These are phyloP conservation scores for Sporopachydermia lactativora DNA, from an alignment of 805 yeast species.

Conservation along the genomic window DNA sequence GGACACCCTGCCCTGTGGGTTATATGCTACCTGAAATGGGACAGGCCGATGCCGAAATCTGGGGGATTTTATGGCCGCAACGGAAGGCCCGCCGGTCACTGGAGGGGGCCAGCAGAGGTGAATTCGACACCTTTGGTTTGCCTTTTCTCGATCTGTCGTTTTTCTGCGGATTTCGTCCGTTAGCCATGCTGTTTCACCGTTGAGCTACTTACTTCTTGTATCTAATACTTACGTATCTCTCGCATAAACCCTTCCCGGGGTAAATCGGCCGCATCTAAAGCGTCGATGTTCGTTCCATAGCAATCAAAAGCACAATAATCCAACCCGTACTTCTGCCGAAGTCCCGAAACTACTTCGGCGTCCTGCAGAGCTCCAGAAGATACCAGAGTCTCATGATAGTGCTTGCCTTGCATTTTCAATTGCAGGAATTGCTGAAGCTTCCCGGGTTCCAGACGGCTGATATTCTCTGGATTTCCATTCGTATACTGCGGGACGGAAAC, in stretches of 20 bases:
- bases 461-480: no score
- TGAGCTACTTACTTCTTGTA: no score
- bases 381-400: neutral
- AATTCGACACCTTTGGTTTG: neutral
- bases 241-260: neutral
- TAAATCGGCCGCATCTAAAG: neutral
- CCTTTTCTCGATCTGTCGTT: neutral
- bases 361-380: neutral
- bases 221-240: constrained; percentile 1
- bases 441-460: no score
- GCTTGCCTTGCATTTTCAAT: neutral
- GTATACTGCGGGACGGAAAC: no score
- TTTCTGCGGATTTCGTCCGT: neutral
- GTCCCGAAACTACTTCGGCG: neutral
- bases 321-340: neutral
- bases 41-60: no score
- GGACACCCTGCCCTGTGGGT: no score
- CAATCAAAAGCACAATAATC: neutral
- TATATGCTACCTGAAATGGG: no score
- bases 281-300: neutral
- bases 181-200: no score
- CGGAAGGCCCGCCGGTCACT: neutral
- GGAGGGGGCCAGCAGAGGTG: neutral
- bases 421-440: neutral
- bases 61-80: no score